These are phyloP conservation scores for Phytophthora citrophthora DNA, from an alignment of 352 stramenopile species.

Conservation along the genomic window DNA sequence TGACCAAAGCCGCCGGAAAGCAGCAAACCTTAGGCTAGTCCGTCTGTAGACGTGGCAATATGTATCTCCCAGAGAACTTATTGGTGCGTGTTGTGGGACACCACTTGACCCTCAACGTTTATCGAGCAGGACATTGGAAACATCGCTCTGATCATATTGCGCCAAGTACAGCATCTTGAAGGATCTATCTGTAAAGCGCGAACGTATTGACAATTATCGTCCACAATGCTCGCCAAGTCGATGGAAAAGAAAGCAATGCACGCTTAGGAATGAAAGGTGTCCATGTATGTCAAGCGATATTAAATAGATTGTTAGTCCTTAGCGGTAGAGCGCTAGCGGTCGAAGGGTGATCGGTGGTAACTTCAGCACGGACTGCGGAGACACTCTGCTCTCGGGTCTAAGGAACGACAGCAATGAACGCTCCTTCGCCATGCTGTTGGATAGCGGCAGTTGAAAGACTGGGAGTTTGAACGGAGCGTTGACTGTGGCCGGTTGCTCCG, in stretches of 20 bases:
- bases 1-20: background rate
- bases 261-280: background rate
- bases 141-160: background rate
- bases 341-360: conserved; percentile 11
- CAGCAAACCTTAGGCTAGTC: background rate
- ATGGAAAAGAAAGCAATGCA: background rate
- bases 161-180: conserved; percentile 2
- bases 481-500: conserved; percentile 5
- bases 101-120: background rate
- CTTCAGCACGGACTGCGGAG: conserved; percentile 10
- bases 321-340: conserved; percentile 31
- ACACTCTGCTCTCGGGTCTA: conserved; percentile 5
- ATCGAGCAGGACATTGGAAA: background rate
- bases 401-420: conserved; percentile 40
- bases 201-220: background rate
- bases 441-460: conserved; percentile 9
- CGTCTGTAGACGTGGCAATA: background rate
- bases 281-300: conserved; percentile 1
- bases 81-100: background rate
- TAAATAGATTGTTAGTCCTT: conserved; percentile 21
- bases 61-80: conserved; percentile 6
- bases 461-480: background rate
- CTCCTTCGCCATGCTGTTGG: conserved; percentile 7
- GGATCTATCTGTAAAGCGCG: conserved; percentile 1
- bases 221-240: no score